Percentiles rank a stretch among this genome's conserved stretches.
Evolutionary conservation across 2,329 filamentous ascomycete genomes (phyloP).

Genomic region (Phoma herbarum): DNA sequence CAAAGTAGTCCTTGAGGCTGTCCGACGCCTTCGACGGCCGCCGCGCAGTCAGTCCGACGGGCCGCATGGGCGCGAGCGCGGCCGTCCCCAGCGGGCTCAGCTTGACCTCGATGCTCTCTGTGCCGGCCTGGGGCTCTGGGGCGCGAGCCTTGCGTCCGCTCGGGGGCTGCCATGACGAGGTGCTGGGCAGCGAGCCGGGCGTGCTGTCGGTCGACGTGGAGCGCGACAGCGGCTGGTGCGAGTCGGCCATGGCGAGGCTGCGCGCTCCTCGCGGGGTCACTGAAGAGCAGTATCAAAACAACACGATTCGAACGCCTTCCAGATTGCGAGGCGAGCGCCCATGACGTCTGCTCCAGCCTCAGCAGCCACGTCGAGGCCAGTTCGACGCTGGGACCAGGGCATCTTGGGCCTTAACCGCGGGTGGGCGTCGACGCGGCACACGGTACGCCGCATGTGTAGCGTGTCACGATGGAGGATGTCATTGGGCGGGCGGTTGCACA

Average conservation of each 20-base stretch:
- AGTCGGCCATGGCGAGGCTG: slow-evolving; percentile 35
- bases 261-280: slow-evolving; percentile 4
- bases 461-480: neutral
- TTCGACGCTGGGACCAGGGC: slow-evolving; percentile 6
- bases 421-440: slow-evolving; percentile 14
- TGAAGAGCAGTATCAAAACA: neutral
- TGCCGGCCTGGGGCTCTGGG: slow-evolving; percentile 67
- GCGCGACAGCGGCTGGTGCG: slow-evolving; percentile 38
- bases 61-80: slow-evolving; percentile 54
- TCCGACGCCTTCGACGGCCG: slow-evolving; percentile 55
- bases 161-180: slow-evolving; percentile 53
- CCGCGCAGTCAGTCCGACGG: slow-evolving; percentile 40
- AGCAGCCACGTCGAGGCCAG: slow-evolving; percentile 5
- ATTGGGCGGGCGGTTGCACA: slow-evolving; percentile 4
- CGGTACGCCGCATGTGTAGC: slow-evolving; percentile 10
- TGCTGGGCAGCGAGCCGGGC: slow-evolving; percentile 53
- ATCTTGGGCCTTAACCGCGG: slow-evolving; percentile 6
- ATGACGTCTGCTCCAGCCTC: slow-evolving; percentile 26
- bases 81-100: slow-evolving; percentile 65
- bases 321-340: neutral
- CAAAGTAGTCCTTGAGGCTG: slow-evolving; percentile 51
- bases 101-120: slow-evolving; percentile 67
- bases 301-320: neutral
- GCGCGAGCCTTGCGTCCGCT: slow-evolving; percentile 64
- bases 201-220: slow-evolving; percentile 52